Base-by-base conservation (phyloP, 2,329 filamentous ascomycete species). In the Aureobasidium mangrovei region DNA sequence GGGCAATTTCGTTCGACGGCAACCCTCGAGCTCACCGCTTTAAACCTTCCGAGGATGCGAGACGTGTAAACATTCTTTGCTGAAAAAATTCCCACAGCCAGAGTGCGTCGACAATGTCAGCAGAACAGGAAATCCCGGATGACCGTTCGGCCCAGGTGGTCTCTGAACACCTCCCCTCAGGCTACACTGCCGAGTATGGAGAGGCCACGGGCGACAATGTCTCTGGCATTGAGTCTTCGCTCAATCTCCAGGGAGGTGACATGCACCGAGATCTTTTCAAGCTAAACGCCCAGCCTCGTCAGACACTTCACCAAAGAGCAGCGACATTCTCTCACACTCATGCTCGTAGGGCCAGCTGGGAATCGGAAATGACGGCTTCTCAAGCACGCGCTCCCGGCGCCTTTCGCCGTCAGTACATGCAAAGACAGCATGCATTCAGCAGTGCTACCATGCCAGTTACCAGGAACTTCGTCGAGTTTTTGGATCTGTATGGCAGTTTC, bases 251-350 rank as follows among this genome's bases (percentile, higher is more conserved):
- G 63, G 86, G 86, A 49, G 86, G 86, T 39, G 86, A 91, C 62
- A 84, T 91, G 26, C 86, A 90, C 65, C 82, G 86, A 33, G 84
- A 88, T 62, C 78, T 91, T 33, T 91, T 86, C 76, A 85, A 81
- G 64, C 82, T 88, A 61, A 81, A 84, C 58, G 81, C 82, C 12
- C 65, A 68, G 38, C 67, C 70, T 54, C 49, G 45, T 10, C 42
- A 43, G 9, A 36, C 54, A 12, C 71, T 69, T 66, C 73, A 71
- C 60, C 72, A 80, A 62, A 78, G 86, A 58, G 75, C 86, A 12
- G 78, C 78, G 52, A 88, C 85, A 0, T 89, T 89, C 62, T 83
- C 85, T 39, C 61, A 46, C 72, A 77, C 43, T 42, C 49, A 28
- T 26, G 66, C 62, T 31, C 60, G 65, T 27, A 43, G 43, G 29